Evolutionary conservation across 129 eudicot species (phyloP).

Genomic region (Centella asiatica): DNA sequence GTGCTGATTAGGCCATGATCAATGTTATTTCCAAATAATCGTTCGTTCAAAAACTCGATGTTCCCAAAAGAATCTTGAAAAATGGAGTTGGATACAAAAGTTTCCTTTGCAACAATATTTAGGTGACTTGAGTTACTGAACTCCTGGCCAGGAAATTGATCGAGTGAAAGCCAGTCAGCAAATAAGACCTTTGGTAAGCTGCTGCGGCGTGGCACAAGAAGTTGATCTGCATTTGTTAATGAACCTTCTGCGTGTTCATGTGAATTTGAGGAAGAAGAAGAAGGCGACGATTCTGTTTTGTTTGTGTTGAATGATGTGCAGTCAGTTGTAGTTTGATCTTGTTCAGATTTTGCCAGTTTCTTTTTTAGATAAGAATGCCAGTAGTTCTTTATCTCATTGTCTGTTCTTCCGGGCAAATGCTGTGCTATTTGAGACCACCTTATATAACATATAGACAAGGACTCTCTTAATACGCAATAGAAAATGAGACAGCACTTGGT

Average conservation of each 20-base stretch:
- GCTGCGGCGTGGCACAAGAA: conserved; percentile 13
- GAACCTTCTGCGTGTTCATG: conserved; percentile 15
- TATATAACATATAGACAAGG: neutral
- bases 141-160: conserved; percentile 32
- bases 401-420: conserved; percentile 74
- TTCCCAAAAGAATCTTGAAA: conserved; percentile 19
- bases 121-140: conserved; percentile 1
- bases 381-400: conserved; percentile 64
- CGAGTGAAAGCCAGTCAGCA: conserved; percentile 61
- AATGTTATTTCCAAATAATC: conserved; percentile 14
- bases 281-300: conserved; percentile 19
- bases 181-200: conserved; percentile 50
- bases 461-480: neutral
- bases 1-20: conserved; percentile 8
- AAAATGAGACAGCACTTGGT: too few species aligned
- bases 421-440: conserved; percentile 80
- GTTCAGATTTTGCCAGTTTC: conserved; percentile 20
- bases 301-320: conserved; percentile 11
- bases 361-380: conserved; percentile 74
- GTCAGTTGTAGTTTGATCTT: conserved; percentile 16
- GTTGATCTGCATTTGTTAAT: conserved; percentile 13
- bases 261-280: conserved; percentile 21
- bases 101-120: conserved; percentile 10
- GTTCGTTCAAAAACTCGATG: neutral
- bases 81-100: conserved; percentile 14